phyloP scores from a whole-genome alignment of 441 rosid species.

The Syzygium syzygioides region DNA sequence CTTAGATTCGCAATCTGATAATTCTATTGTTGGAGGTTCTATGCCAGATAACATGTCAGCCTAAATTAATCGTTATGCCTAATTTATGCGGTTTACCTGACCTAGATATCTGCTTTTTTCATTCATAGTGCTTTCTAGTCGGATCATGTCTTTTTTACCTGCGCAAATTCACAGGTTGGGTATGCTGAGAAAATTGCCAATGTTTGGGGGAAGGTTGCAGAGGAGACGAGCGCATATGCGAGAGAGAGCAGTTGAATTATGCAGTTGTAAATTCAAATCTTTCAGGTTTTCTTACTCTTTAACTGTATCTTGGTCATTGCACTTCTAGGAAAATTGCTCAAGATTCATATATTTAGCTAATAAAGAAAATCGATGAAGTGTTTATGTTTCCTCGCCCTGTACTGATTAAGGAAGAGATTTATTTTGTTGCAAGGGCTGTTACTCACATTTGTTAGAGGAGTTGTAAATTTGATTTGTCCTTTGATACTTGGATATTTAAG shows the following conservation, averaged over 20 bases:
- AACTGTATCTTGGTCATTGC: conserved; percentile 9
- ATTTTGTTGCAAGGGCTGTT: neutral
- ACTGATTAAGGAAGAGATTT: neutral
- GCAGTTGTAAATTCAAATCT: conserved; percentile 32
- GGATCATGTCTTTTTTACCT: neutral
- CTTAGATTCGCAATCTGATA: neutral
- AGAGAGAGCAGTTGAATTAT: conserved; percentile 36
- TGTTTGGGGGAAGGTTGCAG: conserved; percentile 88
- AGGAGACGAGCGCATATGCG: conserved; percentile 71
- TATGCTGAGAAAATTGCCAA: conserved; percentile 89
- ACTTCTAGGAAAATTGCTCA: conserved; percentile 19
- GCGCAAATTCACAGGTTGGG: conserved; percentile 52
- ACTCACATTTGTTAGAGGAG: neutral
- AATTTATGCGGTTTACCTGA: neutral
- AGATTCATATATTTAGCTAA: conserved; percentile 13
- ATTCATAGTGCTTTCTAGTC: neutral
- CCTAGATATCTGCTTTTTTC: neutral
- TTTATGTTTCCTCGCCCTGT: neutral
- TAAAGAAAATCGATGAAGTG: conserved; percentile 16
- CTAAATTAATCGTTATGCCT: neutral
- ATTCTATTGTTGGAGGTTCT: neutral
- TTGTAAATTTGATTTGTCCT: neutral
- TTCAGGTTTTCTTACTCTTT: conserved; percentile 4
- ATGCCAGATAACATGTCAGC: neutral
- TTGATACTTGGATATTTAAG: neutral